Conservation (phyloP, 2,329 filamentous ascomycete genomes). For the Ilyonectria destructans region DNA sequence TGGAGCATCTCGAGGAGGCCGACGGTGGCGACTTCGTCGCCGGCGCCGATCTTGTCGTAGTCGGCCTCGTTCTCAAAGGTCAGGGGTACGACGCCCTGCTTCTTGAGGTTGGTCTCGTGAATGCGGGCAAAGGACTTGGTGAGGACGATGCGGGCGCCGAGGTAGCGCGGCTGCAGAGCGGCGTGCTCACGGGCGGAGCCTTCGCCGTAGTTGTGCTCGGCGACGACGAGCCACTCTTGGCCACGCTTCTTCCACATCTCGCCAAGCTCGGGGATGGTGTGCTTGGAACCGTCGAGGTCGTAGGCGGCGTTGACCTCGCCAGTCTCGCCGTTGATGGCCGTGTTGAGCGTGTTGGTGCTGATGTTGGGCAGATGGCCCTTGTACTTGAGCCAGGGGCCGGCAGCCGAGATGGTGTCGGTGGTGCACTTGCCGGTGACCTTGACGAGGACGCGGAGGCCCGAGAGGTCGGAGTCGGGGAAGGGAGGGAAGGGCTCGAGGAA, state of each 20-base stretch:
- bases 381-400: slow-evolving; percentile 98
- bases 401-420: slow-evolving; percentile 96
- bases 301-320: slow-evolving; percentile 94
- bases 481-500: slow-evolving; percentile 90
- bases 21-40: slow-evolving; percentile 86
- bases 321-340: slow-evolving; percentile 92
- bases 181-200: slow-evolving; percentile 92
- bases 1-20: slow-evolving; percentile 88
- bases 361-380: slow-evolving; percentile 99
- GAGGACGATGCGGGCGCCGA: slow-evolving; percentile 87
- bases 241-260: slow-evolving; percentile 84
- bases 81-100: slow-evolving; percentile 95
- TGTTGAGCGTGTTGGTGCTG: slow-evolving; percentile 96
- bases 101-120: slow-evolving; percentile 97
- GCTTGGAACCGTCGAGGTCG: slow-evolving; percentile 82
- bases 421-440: slow-evolving; percentile 98
- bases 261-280: slow-evolving; percentile 90
- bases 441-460: slow-evolving; percentile 88
- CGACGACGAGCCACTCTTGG: slow-evolving; percentile 92
- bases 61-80: slow-evolving; percentile 92
- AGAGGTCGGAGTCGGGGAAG: slow-evolving; percentile 84
- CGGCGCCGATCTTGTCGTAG: slow-evolving; percentile 87
- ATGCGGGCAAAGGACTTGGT: slow-evolving; percentile 92
- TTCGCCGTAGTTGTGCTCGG: slow-evolving; percentile 98
- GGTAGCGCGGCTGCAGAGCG: slow-evolving; percentile 90